Base-by-base conservation (phyloP, 75 land plant genomes). In the Cupressus sempervirens region DNA sequence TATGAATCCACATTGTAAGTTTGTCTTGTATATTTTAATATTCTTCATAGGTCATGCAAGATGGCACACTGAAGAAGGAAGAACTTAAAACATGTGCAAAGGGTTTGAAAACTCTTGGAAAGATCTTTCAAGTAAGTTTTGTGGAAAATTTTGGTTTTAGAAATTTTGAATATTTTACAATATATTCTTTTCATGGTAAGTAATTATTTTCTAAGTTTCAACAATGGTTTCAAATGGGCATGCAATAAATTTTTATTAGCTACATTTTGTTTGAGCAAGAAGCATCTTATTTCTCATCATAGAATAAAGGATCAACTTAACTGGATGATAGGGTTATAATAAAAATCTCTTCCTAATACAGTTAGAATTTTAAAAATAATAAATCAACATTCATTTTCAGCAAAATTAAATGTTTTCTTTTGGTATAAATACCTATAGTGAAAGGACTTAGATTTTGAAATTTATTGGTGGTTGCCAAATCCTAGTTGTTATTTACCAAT, bases 61-160 rank as follows among this genome's bases (percentile, higher is more conserved):
- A 94, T 84, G 88, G 53, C 48, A 82, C 87, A 85, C 84, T 88
- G 13, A 91, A 74, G 82, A 94, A 90, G 87, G 95, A 94, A 76
- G 94, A 91, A 68, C 90, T 92, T 36, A 93, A 83, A 85, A 87
- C 89, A 30, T 89, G 95, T 23, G 95, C 95, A 41, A 20, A 81
- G 32, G 95, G 91, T 81, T 77, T 94, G 81, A 92, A 90, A 81
- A 77, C 87, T 29, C 89, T 94, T 18, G 95, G 95, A 38, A 92
- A 88, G 54, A 84, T 88, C 54, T 94, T 94, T 80, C 90, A 94
- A 94, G 94, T 91, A 85, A 1, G 43, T 52, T 12, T 84, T 43
- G 5, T 36, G 75, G 32, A 40, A 77, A 16, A 0, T 77, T n/a
- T 77, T 77, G 43, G 26, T 40, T 43, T 11, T 26, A 23, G 1